These are phyloP conservation scores for Kockiozyma suomiensis DNA, from an alignment of 805 yeast genomes.

Conservation along the genomic window DNA sequence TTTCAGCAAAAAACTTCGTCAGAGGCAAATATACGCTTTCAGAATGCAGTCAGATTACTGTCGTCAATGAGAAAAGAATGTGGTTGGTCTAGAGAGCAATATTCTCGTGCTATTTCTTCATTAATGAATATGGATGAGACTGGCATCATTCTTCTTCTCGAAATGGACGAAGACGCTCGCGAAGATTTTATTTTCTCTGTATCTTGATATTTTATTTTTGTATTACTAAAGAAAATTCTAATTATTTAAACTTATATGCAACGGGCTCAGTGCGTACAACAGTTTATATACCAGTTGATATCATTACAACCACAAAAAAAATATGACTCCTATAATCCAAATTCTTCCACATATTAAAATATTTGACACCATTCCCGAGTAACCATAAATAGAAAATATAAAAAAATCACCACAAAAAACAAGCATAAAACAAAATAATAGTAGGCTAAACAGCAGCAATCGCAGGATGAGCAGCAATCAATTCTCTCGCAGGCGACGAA, in stretches of 20 bases:
- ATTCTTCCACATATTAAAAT: neutral
- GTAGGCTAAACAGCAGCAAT: neutral
- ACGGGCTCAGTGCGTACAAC: neutral
- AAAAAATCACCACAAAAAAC: neutral
- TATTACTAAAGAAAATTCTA: neutral
- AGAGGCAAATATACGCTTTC: conserved; percentile 2
- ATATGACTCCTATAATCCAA: neutral
- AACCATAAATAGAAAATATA: neutral
- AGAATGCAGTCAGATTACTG: conserved; percentile 7
- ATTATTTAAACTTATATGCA: neutral
- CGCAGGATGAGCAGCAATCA: neutral
- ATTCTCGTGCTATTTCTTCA: conserved; percentile 14
- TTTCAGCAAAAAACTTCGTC: neutral
- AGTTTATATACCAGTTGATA: neutral
- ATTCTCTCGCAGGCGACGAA: neutral
- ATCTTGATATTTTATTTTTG: neutral
- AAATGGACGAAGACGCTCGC: conserved; percentile 30
- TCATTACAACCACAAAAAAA: neutral
- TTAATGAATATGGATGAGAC: conserved; percentile 20
- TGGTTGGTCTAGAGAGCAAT: conserved; percentile 20
- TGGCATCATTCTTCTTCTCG: conserved; percentile 22
- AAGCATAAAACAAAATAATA: neutral
- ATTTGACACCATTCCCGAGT: too few species aligned
- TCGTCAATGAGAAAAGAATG: conserved; percentile 24
- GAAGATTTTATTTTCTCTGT: conserved; percentile 20